These are phyloP conservation scores for Kuraishia hungarica DNA, from an alignment of 805 yeast genomes.

Conservation along the genomic window DNA sequence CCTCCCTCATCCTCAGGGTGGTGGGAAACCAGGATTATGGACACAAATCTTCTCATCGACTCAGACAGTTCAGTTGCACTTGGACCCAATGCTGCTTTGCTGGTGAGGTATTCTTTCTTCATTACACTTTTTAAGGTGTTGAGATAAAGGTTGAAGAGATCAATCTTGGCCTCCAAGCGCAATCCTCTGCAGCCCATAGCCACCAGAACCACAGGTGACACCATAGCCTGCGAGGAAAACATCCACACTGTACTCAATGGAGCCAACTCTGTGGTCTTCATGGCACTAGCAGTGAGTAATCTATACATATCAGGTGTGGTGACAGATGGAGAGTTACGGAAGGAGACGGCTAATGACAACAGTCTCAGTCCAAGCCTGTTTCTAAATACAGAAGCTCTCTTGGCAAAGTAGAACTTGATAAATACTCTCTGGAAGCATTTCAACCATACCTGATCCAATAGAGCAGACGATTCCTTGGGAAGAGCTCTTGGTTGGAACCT, in stretches of 20 bases:
- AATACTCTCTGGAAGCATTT: neutral
- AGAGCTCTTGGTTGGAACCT: neutral
- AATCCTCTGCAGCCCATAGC: neutral
- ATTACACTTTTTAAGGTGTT: neutral
- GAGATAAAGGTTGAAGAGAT: neutral
- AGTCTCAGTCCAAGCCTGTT: neutral
- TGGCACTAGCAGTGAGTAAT: neutral
- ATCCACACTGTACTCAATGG: neutral
- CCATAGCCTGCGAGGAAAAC: neutral
- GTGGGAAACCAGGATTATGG: neutral
- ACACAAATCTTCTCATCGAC: neutral
- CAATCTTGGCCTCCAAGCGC: neutral
- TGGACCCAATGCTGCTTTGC: neutral
- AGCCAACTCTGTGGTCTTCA: neutral
- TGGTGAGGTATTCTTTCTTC: neutral
- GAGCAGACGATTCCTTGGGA: neutral
- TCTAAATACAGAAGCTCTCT: neutral
- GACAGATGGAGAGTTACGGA: neutral
- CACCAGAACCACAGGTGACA: neutral
- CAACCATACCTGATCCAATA: neutral
- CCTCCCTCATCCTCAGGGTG: neutral
- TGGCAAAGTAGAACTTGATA: neutral
- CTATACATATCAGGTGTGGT: neutral
- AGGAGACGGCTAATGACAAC: neutral
- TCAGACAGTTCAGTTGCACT: neutral